A percentile compares a stretch with the other conserved stretches of the same genome.
Evolutionary conservation across 768 basidiomycete genomes (phyloP).

Genomic region (Termitomyces sp.): DNA sequence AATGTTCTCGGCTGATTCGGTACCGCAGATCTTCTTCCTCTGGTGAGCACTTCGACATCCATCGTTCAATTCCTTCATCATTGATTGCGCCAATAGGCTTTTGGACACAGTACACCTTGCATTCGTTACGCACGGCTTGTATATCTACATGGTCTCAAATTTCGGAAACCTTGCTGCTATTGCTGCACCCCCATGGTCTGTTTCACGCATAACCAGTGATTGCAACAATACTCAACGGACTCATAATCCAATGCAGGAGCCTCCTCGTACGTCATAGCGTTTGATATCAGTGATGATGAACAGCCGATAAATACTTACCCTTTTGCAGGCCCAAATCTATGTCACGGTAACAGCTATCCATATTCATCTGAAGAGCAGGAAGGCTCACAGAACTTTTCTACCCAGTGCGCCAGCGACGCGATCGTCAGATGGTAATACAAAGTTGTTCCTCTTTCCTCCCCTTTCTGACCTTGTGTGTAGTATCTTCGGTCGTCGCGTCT

Average conservation of each 20-base stretch:
- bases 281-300: background rate
- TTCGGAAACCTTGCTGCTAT: slow-evolving; percentile 10
- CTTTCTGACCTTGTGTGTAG: slow-evolving; percentile 12
- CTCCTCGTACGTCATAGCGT: slow-evolving; percentile 12
- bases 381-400: background rate
- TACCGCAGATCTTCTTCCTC: slow-evolving; percentile 8
- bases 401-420: slow-evolving; percentile 25
- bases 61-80: background rate
- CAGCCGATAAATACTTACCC: background rate
- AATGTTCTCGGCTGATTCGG: background rate
- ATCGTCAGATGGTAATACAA: slow-evolving; percentile 30
- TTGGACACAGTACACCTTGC: slow-evolving; percentile 13
- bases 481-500: slow-evolving; percentile 27
- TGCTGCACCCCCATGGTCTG: slow-evolving; percentile 5
- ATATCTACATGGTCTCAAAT: slow-evolving; percentile 11
- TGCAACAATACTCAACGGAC: background rate
- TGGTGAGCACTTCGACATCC: slow-evolving; percentile 1
- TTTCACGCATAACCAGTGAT: background rate
- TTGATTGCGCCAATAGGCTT: background rate
- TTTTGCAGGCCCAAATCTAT: slow-evolving; percentile 11
- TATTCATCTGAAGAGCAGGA: background rate
- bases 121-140: slow-evolving; percentile 9
- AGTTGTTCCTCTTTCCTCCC: background rate
- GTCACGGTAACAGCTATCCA: slow-evolving; percentile 7
- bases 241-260: slow-evolving; percentile 6